Evolutionary conservation across 768 basidiomycete species (phyloP).

Genomic region (Cyclocybe cylindracea): DNA sequence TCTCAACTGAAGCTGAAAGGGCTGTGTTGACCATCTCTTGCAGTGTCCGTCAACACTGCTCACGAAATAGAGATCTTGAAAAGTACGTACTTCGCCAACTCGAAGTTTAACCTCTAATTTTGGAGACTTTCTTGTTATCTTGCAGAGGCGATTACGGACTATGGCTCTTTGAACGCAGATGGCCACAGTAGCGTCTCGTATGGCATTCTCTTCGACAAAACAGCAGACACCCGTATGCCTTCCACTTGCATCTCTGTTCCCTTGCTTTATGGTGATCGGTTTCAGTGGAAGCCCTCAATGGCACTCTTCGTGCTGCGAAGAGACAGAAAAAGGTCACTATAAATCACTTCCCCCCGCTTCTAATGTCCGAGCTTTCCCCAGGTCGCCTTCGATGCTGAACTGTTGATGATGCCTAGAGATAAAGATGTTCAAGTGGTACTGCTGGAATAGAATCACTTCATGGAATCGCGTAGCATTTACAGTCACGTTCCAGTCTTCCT

Average conservation of each 20-base stretch:
- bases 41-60: slow-evolving; percentile 29
- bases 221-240: slow-evolving; percentile 43
- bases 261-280: neutral
- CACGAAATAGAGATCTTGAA: slow-evolving; percentile 38
- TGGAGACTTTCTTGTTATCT: neutral
- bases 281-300: slow-evolving; percentile 50
- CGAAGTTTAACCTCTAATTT: neutral
- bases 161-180: slow-evolving; percentile 38
- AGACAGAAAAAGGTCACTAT: slow-evolving; percentile 43
- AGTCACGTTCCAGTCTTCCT: neutral
- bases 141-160: slow-evolving; percentile 44
- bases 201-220: slow-evolving; percentile 48
- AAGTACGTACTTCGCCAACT: slow-evolving; percentile 17
- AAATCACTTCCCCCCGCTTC: neutral
- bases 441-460: slow-evolving; percentile 26
- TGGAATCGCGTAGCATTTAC: no score
- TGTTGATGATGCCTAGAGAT: slow-evolving; percentile 52
- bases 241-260: neutral
- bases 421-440: slow-evolving; percentile 46
- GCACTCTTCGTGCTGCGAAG: slow-evolving; percentile 47
- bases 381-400: slow-evolving; percentile 46
- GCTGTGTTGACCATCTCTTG: neutral
- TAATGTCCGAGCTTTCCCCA: slow-evolving; percentile 13
- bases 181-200: slow-evolving; percentile 40
- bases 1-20: neutral